Conservation (phyloP, 2,329 filamentous ascomycete genomes). For the Claviceps citrina region DNA sequence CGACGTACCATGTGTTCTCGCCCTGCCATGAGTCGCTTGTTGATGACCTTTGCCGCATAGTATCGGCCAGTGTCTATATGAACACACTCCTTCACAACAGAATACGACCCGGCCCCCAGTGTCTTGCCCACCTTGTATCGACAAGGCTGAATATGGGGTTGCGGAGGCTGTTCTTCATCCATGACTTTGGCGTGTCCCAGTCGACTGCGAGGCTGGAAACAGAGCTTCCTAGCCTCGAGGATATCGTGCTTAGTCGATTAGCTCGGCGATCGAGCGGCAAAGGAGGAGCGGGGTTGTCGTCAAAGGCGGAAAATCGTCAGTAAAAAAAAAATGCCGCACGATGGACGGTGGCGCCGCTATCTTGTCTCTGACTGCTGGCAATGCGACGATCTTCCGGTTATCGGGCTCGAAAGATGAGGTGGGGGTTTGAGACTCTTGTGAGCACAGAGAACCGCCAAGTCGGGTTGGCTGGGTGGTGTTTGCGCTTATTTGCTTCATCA, state of each 20-base stretch:
- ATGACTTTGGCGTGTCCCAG: conserved; percentile 6
- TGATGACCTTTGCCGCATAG: conserved; percentile 98
- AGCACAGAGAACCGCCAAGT: too few relatives aligned
- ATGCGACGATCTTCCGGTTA: too few relatives aligned
- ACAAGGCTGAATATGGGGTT: conserved; percentile 74
- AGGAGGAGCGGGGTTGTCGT: neutral
- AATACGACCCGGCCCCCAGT: conserved; percentile 89
- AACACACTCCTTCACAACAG: conserved; percentile 95
- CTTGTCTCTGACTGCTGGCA: neutral
- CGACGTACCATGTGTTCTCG: conserved; percentile 82
- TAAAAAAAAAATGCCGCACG: too few relatives aligned
- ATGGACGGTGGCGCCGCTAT: neutral
- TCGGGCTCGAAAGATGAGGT: too few relatives aligned
- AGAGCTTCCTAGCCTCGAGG: neutral
- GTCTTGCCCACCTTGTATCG: conserved; percentile 99
- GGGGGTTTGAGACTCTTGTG: neutral
- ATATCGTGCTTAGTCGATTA: neutral
- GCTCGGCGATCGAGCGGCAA: neutral
- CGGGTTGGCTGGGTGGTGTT: too few relatives aligned
- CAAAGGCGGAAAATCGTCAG: too few relatives aligned
- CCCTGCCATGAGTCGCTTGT: conserved; percentile 94
- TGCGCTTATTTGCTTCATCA: neutral
- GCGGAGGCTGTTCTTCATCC: conserved; percentile 16
- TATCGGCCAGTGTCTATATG: conserved; percentile 96
- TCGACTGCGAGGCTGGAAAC: neutral